Evolutionary conservation across 495 filamentous ascomycete species (phyloP).

Genomic region (Penicillium cinerascens): DNA sequence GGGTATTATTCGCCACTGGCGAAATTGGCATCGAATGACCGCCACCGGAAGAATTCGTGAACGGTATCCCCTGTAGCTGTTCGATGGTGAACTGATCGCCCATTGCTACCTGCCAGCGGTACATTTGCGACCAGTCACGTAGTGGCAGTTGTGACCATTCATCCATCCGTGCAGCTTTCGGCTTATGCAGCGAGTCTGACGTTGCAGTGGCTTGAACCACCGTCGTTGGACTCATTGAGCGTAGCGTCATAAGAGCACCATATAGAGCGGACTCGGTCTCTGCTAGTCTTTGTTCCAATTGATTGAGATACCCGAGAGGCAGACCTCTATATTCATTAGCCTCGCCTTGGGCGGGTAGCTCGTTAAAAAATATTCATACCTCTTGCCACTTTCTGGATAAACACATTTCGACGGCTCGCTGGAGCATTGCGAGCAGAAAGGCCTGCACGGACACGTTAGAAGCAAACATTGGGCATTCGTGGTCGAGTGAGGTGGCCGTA

Average conservation of each 20-base stretch:
- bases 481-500: slow-evolving; percentile 1
- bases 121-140: slow-evolving; percentile 18
- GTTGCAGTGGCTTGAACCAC: slow-evolving; percentile 12
- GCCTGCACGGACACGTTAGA: slow-evolving; percentile 6
- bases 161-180: slow-evolving; percentile 26
- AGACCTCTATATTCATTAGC: slow-evolving; percentile 16
- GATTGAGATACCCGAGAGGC: slow-evolving; percentile 28
- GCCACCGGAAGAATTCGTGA: background rate
- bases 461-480: background rate
- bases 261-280: slow-evolving; percentile 30
- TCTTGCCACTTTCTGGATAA: slow-evolving; percentile 31
- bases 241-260: slow-evolving; percentile 23
- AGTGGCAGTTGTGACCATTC: slow-evolving; percentile 28
- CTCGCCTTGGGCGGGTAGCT: background rate
- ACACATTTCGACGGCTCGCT: slow-evolving; percentile 25
- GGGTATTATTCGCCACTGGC: background rate
- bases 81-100: slow-evolving; percentile 18
- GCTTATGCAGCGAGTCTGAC: slow-evolving; percentile 11
- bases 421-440: slow-evolving; percentile 28
- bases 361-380: slow-evolving; percentile 4
- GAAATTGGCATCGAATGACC: slow-evolving; percentile 5
- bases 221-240: slow-evolving; percentile 8
- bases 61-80: background rate
- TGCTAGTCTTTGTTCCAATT: slow-evolving; percentile 27
- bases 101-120: slow-evolving; percentile 18